Base-by-base conservation (phyloP, 1,284 basidiomycete genomes). In the Cerrena zonata region DNA sequence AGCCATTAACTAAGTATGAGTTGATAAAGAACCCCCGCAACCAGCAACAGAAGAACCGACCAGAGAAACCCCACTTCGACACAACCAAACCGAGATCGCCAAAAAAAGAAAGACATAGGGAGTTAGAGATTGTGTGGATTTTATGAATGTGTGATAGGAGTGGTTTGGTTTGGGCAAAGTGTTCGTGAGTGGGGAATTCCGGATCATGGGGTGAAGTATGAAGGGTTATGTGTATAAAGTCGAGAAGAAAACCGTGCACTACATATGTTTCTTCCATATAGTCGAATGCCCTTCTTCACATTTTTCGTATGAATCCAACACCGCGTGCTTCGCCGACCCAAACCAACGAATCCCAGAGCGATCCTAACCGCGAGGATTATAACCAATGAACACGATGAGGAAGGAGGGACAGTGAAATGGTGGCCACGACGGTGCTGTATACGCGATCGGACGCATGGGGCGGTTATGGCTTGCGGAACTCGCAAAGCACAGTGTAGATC, bases 401-500 rank as follows among this genome's bases (percentile, higher is more conserved):
- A 36, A 46, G 51, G 38, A 46, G 45, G 27, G 48, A 55, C 27
- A 39, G 53, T 30, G 44, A 25, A 50, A 48, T 45, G 50, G 37
- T 5, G 50, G 25, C 44, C 45, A 30, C 34, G 38, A 40, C 39
- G 39, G 18, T 25, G 27, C 21, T 34, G 49, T 5, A 21, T 11
- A 24, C 36, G 46, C n/a, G n/a, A n/a, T n/a, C 7, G 46, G 48
- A 37, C 42, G 36, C n/a, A 37, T 5, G 51, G 27, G 39, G 38
- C 46, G 47, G 58, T 76, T 69, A 90, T 50, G 88, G 89, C 71
- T 91, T 91, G 68, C 87, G 79, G 77, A 91, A 91, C 65, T 91
- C 89, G 74, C 86, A 89, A 56, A 95, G 70, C 75, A 94, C 92
- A 51, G 92, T 93, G 70, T 98, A 97, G 59, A 99, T 99, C 55